phyloP scores from a whole-genome alignment of 495 filamentous ascomycete species.

The Astrothelium macrocarpum region DNA sequence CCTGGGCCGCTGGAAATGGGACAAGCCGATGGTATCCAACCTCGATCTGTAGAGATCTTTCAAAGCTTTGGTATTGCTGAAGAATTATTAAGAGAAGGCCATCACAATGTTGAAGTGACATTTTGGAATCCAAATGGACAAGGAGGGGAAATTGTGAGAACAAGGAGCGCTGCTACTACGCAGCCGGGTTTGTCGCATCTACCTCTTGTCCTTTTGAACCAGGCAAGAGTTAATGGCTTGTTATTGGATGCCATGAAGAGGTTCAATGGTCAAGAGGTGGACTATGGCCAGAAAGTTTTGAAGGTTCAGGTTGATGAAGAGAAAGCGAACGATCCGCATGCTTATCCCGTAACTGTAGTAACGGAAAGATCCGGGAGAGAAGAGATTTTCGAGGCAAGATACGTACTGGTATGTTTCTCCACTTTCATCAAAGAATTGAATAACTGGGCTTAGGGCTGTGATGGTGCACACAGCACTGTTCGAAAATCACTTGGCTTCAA shows the following conservation, averaged over 20 bases:
- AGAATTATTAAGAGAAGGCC: constrained; percentile 59
- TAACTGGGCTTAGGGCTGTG: constrained; percentile 48
- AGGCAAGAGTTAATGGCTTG: constrained; percentile 44
- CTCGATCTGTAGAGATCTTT: constrained; percentile 71
- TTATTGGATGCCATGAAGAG: constrained; percentile 26
- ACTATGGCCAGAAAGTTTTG: constrained; percentile 6
- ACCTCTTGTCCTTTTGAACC: constrained; percentile 69
- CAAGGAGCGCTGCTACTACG: constrained; percentile 49
- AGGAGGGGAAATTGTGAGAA: constrained; percentile 44
- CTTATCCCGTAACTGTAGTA: constrained; percentile 40
- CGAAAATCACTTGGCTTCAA: constrained; percentile 57
- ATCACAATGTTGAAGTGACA: constrained; percentile 54
- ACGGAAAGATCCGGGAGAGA: constrained; percentile 44
- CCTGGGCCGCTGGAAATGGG: constrained; percentile 52
- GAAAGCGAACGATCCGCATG: neutral
- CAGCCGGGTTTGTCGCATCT: constrained; percentile 53
- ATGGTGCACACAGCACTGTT: constrained; percentile 66
- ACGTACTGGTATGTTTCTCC: constrained; percentile 45
- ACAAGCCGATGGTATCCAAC: constrained; percentile 77
- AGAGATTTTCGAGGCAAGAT: constrained; percentile 53
- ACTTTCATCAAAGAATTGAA: neutral
- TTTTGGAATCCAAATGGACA: constrained; percentile 32
- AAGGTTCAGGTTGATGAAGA: constrained; percentile 16
- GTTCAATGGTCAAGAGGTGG: constrained; percentile 8
- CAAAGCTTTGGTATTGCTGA: constrained; percentile 68